Percentiles rank a stretch among this genome's conserved stretches.
These are phyloP conservation scores for Kwoniella bestiolae DNA, from an alignment of 768 basidiomycete genomes.

Conservation along the genomic window DNA sequence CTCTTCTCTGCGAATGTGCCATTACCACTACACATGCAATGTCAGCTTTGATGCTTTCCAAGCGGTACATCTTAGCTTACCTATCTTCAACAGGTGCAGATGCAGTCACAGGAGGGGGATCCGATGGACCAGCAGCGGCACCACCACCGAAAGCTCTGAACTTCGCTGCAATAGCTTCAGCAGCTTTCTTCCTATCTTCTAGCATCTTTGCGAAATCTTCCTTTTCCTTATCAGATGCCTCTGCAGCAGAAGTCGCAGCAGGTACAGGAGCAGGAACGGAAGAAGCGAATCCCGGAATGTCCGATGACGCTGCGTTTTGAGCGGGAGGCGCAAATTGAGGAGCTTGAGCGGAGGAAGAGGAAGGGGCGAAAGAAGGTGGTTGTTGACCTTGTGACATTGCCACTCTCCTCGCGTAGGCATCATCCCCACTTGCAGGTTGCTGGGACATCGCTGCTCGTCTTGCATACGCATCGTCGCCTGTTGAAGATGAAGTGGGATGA, in stretches of 20 bases:
- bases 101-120: constrained; percentile 4
- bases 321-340: constrained; percentile 17
- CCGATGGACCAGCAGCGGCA: constrained; percentile 21
- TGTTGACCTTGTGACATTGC: constrained; percentile 38
- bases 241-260: neutral
- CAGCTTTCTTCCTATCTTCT: constrained; percentile 48
- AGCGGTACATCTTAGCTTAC: constrained; percentile 32
- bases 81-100: constrained; percentile 26
- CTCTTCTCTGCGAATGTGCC: constrained; percentile 53
- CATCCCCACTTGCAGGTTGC: constrained; percentile 43
- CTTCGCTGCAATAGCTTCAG: constrained; percentile 54
- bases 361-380: constrained; percentile 16
- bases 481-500: constrained; percentile 20
- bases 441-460: constrained; percentile 44
- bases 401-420: constrained; percentile 44
- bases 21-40: constrained; percentile 17
- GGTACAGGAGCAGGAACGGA: constrained; percentile 1
- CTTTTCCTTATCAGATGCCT: neutral
- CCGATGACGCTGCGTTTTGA: constrained; percentile 5
- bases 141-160: constrained; percentile 37
- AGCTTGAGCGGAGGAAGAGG: neutral
- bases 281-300: constrained; percentile 29
- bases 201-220: constrained; percentile 41
- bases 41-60: neutral
- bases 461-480: constrained; percentile 50